These are phyloP conservation scores for Aspergillus sp. DNA, from an alignment of 2,329 filamentous ascomycete genomes.

Conservation along the genomic window DNA sequence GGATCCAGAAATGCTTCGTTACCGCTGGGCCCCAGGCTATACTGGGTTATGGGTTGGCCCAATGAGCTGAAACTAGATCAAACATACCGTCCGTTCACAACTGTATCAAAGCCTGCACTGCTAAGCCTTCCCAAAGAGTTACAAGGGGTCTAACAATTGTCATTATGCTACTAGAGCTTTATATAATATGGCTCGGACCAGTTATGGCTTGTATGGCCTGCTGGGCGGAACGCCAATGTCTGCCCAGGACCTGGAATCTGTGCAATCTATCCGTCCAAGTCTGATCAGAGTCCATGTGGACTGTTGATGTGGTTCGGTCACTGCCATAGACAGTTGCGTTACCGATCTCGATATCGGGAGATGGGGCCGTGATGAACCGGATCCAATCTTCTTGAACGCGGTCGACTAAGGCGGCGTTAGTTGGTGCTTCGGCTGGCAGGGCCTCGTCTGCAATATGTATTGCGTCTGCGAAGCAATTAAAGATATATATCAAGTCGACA, in stretches of 20 bases:
- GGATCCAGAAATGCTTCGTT: conserved; percentile 6
- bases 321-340: background rate
- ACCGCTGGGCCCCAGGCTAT: conserved; percentile 1
- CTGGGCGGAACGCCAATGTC: background rate
- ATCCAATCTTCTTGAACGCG: conserved; percentile 3
- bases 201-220: background rate
- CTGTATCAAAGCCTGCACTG: no score
- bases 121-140: background rate
- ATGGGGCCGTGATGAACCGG: conserved; percentile 1
- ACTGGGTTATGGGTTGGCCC: background rate
- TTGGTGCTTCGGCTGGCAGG: background rate
- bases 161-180: background rate
- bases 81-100: background rate
- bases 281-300: background rate
- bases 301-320: background rate
- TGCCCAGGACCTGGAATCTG: background rate
- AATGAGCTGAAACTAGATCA: background rate
- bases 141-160: background rate
- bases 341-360: background rate
- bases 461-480: conserved; percentile 1
- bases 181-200: background rate
- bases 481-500: conserved; percentile 4
- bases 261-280: background rate
- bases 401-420: background rate
- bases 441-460: background rate